phyloP scores from a whole-genome alignment of 352 stramenopile species.

The Phytophthora sojae region DNA sequence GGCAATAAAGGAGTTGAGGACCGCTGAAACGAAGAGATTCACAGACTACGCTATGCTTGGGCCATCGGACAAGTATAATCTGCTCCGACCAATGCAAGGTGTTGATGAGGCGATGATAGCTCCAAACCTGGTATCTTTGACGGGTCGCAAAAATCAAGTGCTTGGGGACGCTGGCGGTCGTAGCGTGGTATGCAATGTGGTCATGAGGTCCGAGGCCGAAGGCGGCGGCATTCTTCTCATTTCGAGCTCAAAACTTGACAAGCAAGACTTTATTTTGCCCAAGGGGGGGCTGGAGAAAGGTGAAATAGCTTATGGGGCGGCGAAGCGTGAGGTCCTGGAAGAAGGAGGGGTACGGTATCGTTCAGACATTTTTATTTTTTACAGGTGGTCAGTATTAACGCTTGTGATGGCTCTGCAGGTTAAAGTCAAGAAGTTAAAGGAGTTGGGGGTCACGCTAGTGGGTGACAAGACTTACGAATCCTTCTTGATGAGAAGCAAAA shows the following conservation, averaged over 20 bases:
- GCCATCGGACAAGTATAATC: neutral
- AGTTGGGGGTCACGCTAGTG: neutral
- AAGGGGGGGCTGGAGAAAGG: neutral
- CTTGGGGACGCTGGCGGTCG: neutral
- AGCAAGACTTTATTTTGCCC: neutral
- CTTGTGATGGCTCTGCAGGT: neutral
- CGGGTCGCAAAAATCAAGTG: neutral
- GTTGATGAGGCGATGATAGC: neutral
- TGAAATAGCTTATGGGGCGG: neutral
- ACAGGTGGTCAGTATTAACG: no score
- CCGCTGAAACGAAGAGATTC: neutral
- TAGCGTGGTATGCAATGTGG: neutral
- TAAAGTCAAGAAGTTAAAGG: accelerated
- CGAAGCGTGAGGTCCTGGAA: neutral
- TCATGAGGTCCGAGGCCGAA: neutral
- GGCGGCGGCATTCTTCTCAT: neutral
- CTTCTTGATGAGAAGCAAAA: neutral
- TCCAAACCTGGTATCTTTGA: neutral
- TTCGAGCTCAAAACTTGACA: neutral
- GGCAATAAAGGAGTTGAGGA: neutral
- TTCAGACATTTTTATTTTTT: neutral
- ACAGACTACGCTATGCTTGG: neutral
- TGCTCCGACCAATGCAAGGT: neutral
- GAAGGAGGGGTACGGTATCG: neutral
- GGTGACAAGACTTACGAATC: neutral